These are phyloP conservation scores for Heterococcus sp. DNA, from an alignment of 108 stramenopile species.

Conservation along the genomic window DNA sequence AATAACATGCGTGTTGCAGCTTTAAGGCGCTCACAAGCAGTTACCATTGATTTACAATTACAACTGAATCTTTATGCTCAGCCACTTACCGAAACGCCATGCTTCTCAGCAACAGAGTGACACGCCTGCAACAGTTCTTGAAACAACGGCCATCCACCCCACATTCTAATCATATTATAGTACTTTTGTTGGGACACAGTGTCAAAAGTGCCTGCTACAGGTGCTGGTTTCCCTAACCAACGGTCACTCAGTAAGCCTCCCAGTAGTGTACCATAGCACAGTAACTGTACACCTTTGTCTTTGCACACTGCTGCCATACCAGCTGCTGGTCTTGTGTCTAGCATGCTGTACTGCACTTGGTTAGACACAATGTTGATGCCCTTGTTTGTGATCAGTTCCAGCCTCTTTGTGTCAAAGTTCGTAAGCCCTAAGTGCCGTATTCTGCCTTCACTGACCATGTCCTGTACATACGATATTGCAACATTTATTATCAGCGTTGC, in stretches of 20 bases:
- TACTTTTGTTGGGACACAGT: conserved; percentile 43
- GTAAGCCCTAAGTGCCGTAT: conserved; percentile 35
- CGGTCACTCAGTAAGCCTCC: conserved; percentile 34
- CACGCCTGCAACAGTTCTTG: conserved; percentile 15
- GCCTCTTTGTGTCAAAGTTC: conserved; percentile 40
- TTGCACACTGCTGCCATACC: conserved; percentile 6
- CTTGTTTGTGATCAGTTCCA: conserved; percentile 22
- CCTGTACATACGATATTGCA: neutral
- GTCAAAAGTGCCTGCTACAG: conserved; percentile 11
- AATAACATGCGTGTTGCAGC: neutral
- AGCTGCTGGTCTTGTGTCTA: conserved; percentile 25
- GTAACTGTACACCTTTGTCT: conserved; percentile 12
- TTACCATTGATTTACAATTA: no score
- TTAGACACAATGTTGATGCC: conserved; percentile 22
- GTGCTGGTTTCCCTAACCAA: conserved; percentile 19
- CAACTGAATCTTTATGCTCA: conserved; percentile 6
- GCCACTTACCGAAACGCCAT: conserved; percentile 2
- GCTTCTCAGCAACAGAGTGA: conserved; percentile 27
- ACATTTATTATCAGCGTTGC: neutral
- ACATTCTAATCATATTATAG: conserved; percentile 34
- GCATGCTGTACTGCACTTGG: conserved; percentile 42
- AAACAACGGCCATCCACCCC: conserved; percentile 37
- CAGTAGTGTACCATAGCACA: conserved; percentile 34
- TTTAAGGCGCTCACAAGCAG: no score
- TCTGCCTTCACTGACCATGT: conserved; percentile 23